phyloP scores from a whole-genome alignment of 2,329 filamentous ascomycete genomes.

The Nigrograna mackinnonii region DNA sequence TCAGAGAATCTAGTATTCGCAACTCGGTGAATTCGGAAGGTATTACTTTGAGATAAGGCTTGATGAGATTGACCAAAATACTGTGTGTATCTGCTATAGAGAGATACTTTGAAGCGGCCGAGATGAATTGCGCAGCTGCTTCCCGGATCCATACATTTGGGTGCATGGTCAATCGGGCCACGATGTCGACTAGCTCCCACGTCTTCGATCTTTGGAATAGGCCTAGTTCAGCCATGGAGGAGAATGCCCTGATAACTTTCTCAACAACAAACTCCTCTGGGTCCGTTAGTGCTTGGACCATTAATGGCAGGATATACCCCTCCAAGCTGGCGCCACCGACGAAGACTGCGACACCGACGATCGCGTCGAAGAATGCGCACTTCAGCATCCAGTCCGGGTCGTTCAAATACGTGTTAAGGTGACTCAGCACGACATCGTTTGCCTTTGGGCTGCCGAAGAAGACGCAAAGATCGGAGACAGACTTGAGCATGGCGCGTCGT shows the following conservation, averaged over 20 bases:
- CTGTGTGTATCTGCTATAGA: slow-evolving; percentile 82
- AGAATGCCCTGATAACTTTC: slow-evolving; percentile 83
- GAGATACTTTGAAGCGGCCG: slow-evolving; percentile 74
- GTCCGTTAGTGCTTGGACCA: slow-evolving; percentile 93
- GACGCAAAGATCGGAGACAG: slow-evolving; percentile 87
- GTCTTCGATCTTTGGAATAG: slow-evolving; percentile 81
- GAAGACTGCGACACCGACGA: slow-evolving; percentile 90
- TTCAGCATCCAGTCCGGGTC: slow-evolving; percentile 96
- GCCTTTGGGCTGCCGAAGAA: slow-evolving; percentile 93
- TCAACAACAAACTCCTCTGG: slow-evolving; percentile 94
- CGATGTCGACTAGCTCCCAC: slow-evolving; percentile 85
- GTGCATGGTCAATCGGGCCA: slow-evolving; percentile 86
- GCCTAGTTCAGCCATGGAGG: slow-evolving; percentile 84
- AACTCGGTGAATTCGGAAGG: slow-evolving; percentile 73
- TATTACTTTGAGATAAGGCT: slow-evolving; percentile 77
- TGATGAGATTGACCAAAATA: slow-evolving; percentile 78
- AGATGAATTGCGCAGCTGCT: slow-evolving; percentile 81
- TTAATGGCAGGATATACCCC: slow-evolving; percentile 92
- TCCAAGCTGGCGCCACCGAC: slow-evolving; percentile 88
- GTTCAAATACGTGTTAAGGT: slow-evolving; percentile 96
- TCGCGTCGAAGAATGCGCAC: slow-evolving; percentile 93
- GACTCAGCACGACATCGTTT: slow-evolving; percentile 94
- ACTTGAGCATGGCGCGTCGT: slow-evolving; percentile 85
- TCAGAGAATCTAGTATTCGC: slow-evolving; percentile 77
- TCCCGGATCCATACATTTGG: slow-evolving; percentile 96